Conservation (phyloP, 2,329 filamentous ascomycete species). For the Phaeophleospora eucalypticola region DNA sequence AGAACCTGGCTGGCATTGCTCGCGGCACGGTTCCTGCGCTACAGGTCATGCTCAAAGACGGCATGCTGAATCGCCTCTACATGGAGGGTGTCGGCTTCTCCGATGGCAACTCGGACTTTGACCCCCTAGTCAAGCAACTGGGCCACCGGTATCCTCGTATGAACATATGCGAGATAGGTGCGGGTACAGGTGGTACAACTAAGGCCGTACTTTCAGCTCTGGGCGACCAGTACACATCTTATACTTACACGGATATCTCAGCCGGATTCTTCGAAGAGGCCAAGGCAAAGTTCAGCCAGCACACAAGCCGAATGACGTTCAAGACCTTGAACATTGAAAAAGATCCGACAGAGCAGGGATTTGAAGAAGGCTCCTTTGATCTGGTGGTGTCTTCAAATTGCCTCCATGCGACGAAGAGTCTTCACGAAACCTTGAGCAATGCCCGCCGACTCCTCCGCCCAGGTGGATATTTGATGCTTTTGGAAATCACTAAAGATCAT, state of each 20-base stretch:
- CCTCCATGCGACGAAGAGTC: conserved; percentile 20
- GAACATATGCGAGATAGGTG: conserved; percentile 45
- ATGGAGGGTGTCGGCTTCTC: conserved; percentile 6
- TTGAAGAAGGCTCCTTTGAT: conserved; percentile 33
- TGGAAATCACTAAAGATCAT: conserved; percentile 6
- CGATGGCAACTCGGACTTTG: neutral
- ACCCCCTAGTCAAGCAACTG: conserved; percentile 21
- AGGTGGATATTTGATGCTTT: conserved; percentile 21
- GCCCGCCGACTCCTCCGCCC: conserved; percentile 25
- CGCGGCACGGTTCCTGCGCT: conserved; percentile 35
- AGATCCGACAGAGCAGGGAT: conserved; percentile 33
- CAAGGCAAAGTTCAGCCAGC: conserved; percentile 25
- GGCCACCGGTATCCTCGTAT: conserved; percentile 39
- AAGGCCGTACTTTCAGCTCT: conserved; percentile 33
- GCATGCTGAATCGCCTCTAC: conserved; percentile 37
- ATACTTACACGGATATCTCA: conserved; percentile 46
- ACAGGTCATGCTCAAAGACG: conserved; percentile 34
- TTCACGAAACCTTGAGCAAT: conserved; percentile 20
- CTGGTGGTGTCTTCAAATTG: conserved; percentile 24
- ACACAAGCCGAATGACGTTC: conserved; percentile 31
- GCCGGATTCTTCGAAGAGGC: conserved; percentile 40
- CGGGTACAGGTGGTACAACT: conserved; percentile 44
- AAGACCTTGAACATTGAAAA: conserved; percentile 30
- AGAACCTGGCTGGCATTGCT: conserved; percentile 34
- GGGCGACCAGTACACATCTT: conserved; percentile 40